Evolutionary conservation across 1,284 basidiomycete species (phyloP).

Genomic region (Trametes versicolor): DNA sequence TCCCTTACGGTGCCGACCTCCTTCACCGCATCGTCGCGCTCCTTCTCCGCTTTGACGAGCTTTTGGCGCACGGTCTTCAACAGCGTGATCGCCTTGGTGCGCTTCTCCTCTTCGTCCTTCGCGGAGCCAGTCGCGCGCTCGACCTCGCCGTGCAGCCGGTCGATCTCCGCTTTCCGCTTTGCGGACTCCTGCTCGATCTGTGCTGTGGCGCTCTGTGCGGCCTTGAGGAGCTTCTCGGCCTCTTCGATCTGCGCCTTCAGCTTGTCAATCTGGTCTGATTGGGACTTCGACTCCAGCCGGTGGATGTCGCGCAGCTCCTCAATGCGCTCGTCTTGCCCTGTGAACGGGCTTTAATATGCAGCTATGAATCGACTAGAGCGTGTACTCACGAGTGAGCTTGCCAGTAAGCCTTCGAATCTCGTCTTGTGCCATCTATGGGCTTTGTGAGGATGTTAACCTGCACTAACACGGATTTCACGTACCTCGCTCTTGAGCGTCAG

Average conservation of each 20-base stretch:
- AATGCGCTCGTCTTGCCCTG: constrained; percentile 86
- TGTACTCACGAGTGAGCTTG: constrained; percentile 73
- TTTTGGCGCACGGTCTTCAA: constrained; percentile 94
- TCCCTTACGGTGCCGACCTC: constrained; percentile 64
- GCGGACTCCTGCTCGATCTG: constrained; percentile 57
- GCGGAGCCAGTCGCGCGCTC: constrained; percentile 67
- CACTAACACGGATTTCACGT: constrained; percentile 30
- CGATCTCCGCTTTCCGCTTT: constrained; percentile 62
- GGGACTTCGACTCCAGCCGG: constrained; percentile 79
- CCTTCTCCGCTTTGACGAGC: constrained; percentile 92
- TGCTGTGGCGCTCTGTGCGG: constrained; percentile 57
- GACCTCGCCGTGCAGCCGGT: constrained; percentile 67
- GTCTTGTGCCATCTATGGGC: constrained; percentile 66
- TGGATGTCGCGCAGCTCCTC: constrained; percentile 88
- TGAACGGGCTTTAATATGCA: constrained; percentile 2
- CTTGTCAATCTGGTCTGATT: constrained; percentile 75
- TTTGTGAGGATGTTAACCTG: not conserved
- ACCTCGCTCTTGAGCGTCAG: constrained; percentile 78
- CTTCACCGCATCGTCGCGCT: constrained; percentile 80
- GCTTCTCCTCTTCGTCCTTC: constrained; percentile 96
- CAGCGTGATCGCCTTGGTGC: constrained; percentile 90
- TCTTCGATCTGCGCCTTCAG: constrained; percentile 76
- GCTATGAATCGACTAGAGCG: constrained; percentile 5
- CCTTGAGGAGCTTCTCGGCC: constrained; percentile 71
- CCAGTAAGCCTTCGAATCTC: constrained; percentile 79